Evolutionary conservation across 2,329 filamentous ascomycete species (phyloP).

Genomic region (Fusarium nelsonii): DNA sequence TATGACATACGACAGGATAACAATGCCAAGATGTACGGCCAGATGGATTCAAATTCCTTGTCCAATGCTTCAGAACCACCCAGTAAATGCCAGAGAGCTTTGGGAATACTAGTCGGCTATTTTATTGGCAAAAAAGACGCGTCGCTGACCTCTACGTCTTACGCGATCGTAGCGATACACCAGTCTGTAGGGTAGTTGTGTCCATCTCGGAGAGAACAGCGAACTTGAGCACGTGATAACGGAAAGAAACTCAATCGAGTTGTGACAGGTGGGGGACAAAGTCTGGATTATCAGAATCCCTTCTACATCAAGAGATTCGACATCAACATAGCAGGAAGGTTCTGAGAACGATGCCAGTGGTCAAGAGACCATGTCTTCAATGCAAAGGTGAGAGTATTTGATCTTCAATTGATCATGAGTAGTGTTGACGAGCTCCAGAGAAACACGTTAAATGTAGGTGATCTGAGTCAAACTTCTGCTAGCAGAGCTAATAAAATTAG

Average conservation of each 20-base stretch:
- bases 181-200: too few species aligned
- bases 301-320: neutral
- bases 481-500: constrained; percentile 35
- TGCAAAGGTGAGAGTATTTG: constrained; percentile 51
- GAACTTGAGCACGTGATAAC: constrained; percentile 36
- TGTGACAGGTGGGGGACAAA: constrained; percentile 23
- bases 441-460: constrained; percentile 54
- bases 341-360: constrained; percentile 49
- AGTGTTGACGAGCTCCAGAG: constrained; percentile 34
- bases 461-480: neutral
- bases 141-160: too few species aligned
- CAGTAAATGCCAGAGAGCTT: too few species aligned
- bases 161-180: too few species aligned
- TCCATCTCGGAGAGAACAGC: constrained; percentile 37
- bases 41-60: too few species aligned
- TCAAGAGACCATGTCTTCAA: constrained; percentile 52
- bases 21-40: too few species aligned
- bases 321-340: too few species aligned
- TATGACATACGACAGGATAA: too few species aligned
- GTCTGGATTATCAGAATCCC: constrained; percentile 14
- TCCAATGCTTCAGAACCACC: too few species aligned
- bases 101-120: too few species aligned
- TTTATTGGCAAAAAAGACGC: too few species aligned
- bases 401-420: neutral
- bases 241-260: constrained; percentile 12